phyloP scores from a whole-genome alignment of 805 yeast genomes.

The Teunomyces kruisii region DNA sequence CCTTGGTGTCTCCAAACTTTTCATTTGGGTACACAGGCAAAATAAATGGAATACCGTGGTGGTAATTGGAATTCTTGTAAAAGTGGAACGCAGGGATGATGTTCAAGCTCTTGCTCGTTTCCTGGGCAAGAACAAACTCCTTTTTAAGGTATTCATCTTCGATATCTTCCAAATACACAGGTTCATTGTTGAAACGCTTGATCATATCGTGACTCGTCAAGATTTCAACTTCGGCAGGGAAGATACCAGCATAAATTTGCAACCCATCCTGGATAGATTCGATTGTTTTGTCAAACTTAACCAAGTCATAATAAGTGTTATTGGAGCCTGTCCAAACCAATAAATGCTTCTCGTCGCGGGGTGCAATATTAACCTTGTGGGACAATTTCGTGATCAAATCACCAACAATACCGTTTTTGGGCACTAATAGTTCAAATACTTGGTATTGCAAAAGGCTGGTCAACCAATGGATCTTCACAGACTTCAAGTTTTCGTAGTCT shows the following conservation, averaged over 20 bases:
- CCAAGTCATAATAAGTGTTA: slow-evolving; percentile 37
- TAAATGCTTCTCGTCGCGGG: slow-evolving; percentile 45
- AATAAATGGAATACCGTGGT: slow-evolving; percentile 85
- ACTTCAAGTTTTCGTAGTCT: slow-evolving; percentile 75
- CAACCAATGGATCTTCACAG: slow-evolving; percentile 69
- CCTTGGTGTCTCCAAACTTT: slow-evolving; percentile 56
- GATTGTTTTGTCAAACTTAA: slow-evolving; percentile 36
- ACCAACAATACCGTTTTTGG: slow-evolving; percentile 58
- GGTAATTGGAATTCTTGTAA: slow-evolving; percentile 60
- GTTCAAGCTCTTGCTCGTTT: slow-evolving; percentile 30
- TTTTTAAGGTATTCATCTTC: slow-evolving; percentile 23
- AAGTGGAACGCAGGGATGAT: slow-evolving; percentile 74
- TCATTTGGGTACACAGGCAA: slow-evolving; percentile 74
- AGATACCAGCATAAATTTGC: slow-evolving; percentile 41
- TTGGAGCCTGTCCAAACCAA: slow-evolving; percentile 58
- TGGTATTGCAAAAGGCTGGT: slow-evolving; percentile 69
- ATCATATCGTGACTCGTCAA: slow-evolving; percentile 36
- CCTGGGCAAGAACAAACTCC: slow-evolving; percentile 22
- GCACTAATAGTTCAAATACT: slow-evolving; percentile 66
- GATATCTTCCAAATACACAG: slow-evolving; percentile 21
- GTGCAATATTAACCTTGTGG: slow-evolving; percentile 51
- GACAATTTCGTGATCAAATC: slow-evolving; percentile 56
- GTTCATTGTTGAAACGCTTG: slow-evolving; percentile 20
- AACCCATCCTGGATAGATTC: slow-evolving; percentile 32
- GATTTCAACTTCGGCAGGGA: slow-evolving; percentile 43